Evolutionary conservation across 2,329 filamentous ascomycete species (phyloP), one percentile per base, ranked within the genome.

Genomic region (Cladosporium halotolerans): DNA sequence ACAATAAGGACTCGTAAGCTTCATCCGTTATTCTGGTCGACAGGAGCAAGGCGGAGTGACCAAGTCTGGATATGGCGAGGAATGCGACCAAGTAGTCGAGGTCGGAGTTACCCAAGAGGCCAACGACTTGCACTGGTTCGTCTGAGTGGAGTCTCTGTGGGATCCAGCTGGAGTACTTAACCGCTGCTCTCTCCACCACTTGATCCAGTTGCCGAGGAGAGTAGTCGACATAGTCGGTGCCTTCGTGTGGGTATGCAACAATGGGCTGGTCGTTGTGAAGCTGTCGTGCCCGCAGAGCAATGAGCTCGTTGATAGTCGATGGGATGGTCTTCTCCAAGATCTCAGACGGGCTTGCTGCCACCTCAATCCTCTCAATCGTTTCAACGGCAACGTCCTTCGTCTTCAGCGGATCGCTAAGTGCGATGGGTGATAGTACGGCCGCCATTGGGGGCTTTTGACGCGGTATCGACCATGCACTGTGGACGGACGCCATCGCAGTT

Each of bases 61-160:
- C 79, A 9, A 82, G 68, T 56, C 77, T 75, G n/a, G 71, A 73
- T 47, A 82, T 60, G 0, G 76, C 79, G 34, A 81, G 68, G 32
- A 77, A 66, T 1, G 77, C 74, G 34, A 80, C 68, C 31, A 80
- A 68, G 55, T 80, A 81, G 52, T 78, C 74, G 7, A 82, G 64
- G 55, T 77, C 73, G 1, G 78, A 80, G 2, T 72, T 71, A 0
- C 76, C 78, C 2, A 81, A 64, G 8, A 81, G 60, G 2, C 72
- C 76, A 33, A 81, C 69, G 1, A 75, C 71, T 39, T 58, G 52
- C 10, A 57, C 55, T n/a, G 57, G 44, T 33, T 63, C 55, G 28
- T 53, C 51, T 9, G 57, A 59, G 9, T 31, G 42, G 19, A 33
- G 40, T 48, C 60, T 55, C 41, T 57, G 60, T 1, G 57, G 51